These are phyloP conservation scores for Vigna hirtella DNA, from an alignment of 306 rosid genomes.

Conservation along the genomic window DNA sequence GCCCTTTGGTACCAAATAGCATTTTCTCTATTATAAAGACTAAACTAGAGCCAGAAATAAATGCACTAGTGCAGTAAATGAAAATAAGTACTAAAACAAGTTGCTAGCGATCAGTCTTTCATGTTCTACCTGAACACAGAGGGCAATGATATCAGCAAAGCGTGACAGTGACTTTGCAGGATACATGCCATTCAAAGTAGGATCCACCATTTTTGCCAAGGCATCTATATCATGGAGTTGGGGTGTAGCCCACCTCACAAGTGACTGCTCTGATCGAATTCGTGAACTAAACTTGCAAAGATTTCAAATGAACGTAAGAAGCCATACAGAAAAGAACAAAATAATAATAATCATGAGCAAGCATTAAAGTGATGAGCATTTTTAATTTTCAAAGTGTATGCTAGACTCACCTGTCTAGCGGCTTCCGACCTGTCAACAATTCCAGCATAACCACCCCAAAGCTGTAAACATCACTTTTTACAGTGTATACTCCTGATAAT, in stretches of 20 bases:
- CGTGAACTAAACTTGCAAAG: constrained; percentile 66
- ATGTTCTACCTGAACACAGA: constrained; percentile 90
- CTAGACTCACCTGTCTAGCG: constrained; percentile 79
- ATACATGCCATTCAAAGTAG: constrained; percentile 89
- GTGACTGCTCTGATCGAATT: constrained; percentile 89
- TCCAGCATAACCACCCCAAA: constrained; percentile 98
- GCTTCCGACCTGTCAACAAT: constrained; percentile 94
- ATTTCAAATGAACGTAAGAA: constrained; percentile 34
- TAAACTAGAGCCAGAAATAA: not conserved
- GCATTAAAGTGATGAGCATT: constrained; percentile 3
- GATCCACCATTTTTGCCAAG: constrained; percentile 97
- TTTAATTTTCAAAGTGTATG: constrained; percentile 16
- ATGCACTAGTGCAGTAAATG: constrained; percentile 3
- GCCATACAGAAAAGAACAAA: constrained; percentile 23
- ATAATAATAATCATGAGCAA: constrained; percentile 4
- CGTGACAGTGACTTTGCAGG: constrained; percentile 98
- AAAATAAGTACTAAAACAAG: constrained; percentile 13
- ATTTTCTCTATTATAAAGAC: not conserved
- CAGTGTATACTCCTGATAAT: constrained; percentile 91
- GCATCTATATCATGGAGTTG: constrained; percentile 98
- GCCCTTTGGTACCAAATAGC: constrained; percentile 4
- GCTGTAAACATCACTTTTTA: constrained; percentile 98
- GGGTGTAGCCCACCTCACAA: constrained; percentile 99
- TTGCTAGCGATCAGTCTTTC: not conserved
- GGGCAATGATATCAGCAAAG: constrained; percentile 90